Base-by-base conservation (phyloP, 768 basidiomycete species). In the Scleroderma citrinum region DNA sequence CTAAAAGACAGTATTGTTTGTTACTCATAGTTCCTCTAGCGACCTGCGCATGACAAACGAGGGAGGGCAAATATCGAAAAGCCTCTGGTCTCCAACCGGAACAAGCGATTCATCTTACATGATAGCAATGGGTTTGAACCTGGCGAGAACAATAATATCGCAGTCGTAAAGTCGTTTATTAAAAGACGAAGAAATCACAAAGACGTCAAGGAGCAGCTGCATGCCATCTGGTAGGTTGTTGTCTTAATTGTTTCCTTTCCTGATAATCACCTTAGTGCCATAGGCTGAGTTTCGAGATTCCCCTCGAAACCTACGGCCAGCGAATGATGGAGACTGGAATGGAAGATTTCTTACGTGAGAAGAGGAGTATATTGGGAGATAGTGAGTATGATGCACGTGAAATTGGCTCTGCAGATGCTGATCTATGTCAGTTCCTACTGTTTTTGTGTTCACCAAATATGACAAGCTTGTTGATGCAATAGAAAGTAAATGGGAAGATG, bases 51-150 rank as follows among this genome's bases (percentile, higher is more conserved):
- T 31, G 17, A 14, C 2, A 36, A 8, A 13, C 11, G 21, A 14
- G 54, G 55, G 7, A 29, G 46, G 38, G 36, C 47, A 23, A 35
- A 55, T 29, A 56, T 56, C 36, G 29, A 56, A 7, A 37, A 11
- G 30, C 54, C 50, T 13, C 35, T 56, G 14, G 32, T 30, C 16
- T 56, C 54, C 3, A 17, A 17, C 26, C 24, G 44, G 31, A 56
- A 56, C 34, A 32, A 16, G 6, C 34, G 26, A 24, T 50, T 56
- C 30, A 44, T 56, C 20, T 41, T 56, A 13, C 55, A 56, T 35
- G 55, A 56, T 40, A 56, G 54, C 30, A 16, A 26, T 40, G 55
- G 55, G 7, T 56, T 56, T 35, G 55, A 56, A 39, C 48, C 49
- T 21, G 55, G 49, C 4, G 48, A 54, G 21, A 3, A 11, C 20